A percentile compares a stretch with the other conserved stretches of the same genome.
These are phyloP conservation scores for Verticillium nonalfalfae DNA, from an alignment of 2,329 filamentous ascomycete species.

Conservation along the genomic window DNA sequence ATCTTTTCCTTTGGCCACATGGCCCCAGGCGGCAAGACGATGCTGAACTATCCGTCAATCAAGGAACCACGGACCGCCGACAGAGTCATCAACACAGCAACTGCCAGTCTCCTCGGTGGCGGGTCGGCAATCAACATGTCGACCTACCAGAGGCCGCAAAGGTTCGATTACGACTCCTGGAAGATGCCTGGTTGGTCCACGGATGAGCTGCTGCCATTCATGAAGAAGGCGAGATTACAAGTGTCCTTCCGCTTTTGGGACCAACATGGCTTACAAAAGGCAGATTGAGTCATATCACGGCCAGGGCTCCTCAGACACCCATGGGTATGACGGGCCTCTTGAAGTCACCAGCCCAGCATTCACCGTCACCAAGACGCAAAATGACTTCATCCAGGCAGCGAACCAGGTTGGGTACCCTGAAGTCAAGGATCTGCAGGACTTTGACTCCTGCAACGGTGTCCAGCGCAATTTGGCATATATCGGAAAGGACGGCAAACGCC, in stretches of 20 bases:
- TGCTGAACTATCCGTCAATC: conserved; percentile 14
- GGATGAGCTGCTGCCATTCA: conserved; percentile 20
- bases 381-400: conserved; percentile 43
- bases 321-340: conserved; percentile 50
- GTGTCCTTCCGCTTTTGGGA: background rate
- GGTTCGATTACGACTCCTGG: conserved; percentile 24
- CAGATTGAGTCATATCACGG: conserved; percentile 51
- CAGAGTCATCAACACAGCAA: conserved; percentile 12
- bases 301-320: conserved; percentile 31
- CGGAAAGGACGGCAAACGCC: conserved; percentile 43
- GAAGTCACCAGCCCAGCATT: conserved; percentile 46
- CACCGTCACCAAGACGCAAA: conserved; percentile 28
- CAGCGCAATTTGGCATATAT: conserved; percentile 42
- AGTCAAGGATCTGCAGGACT: conserved; percentile 45
- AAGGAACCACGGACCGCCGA: conserved; percentile 13
- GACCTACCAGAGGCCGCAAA: conserved; percentile 22
- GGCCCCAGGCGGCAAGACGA: conserved; percentile 4
- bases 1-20: conserved; percentile 22
- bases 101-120: conserved; percentile 20
- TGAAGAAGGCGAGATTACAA: conserved; percentile 18
- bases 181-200: conserved; percentile 23
- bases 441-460: conserved; percentile 30
- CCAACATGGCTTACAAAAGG: background rate
- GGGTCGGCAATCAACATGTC: conserved; percentile 23
- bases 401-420: conserved; percentile 41